Evolutionary conservation across 768 basidiomycete genomes (phyloP), one percentile per base, ranked within the genome.

Genomic region (Termitomyces sp.): DNA sequence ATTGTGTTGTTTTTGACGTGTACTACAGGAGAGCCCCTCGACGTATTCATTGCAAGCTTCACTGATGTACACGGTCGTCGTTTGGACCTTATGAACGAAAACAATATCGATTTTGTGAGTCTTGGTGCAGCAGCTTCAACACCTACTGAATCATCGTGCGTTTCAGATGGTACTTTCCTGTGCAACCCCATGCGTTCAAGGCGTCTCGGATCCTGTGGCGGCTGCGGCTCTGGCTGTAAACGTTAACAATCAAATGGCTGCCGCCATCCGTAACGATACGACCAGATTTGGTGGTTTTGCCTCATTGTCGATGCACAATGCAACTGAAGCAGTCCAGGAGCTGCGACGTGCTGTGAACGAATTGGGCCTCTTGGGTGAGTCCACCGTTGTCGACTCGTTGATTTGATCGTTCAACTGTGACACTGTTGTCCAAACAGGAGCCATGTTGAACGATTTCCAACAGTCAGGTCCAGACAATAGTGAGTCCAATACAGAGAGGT

Each of bases 381-480:
- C 3, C 12, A 5, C 3, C 48, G 9, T 41, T 49, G 12, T 20
- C 13, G 13, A 30, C 36, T 47, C 12, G 18, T 14, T 47, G 14
- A 26, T 9, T 53, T 13, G 57, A 9, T 16, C 30, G 23, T 49
- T 57, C 13, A 43, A 50, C 4, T 2, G 18, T 36, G 18, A 48
- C 13, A 41, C 13, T 35, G 14, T 20, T 1, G 41, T 28, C 13
- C 12, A 20, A 5, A 48, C 50, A 74, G 73, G 77, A 8, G 77
- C 72, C 12, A 57, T 79, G 58, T 30, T 78, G 18, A 79, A 79
- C 51, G 77, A 79, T 58, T 79, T 74, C 64, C 78, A 79, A 50
- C 74, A 78, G 59, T 74, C 76, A 3, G 77, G 77, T 9, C 53
- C 73, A 4, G 71, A 78, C 55, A 73, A 75, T 23, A 61, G 76